Conservation (phyloP, 768 basidiomycete genomes). For the Boletus sp. region DNA sequence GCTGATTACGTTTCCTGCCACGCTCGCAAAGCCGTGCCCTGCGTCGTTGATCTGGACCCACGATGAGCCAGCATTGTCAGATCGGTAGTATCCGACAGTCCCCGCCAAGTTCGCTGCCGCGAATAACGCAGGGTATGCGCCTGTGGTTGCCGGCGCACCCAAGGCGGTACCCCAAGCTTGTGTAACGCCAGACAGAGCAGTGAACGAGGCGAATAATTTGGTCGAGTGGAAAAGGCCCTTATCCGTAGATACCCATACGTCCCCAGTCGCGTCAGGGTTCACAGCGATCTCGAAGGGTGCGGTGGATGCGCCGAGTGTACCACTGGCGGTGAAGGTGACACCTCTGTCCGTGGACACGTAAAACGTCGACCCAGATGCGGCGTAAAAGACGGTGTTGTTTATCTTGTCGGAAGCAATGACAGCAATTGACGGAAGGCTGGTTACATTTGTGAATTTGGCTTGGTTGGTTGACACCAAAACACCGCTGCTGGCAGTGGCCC, state of each 20-base stretch:
- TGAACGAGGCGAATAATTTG: background rate
- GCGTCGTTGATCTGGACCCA: conserved; percentile 63
- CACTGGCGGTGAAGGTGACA: conserved; percentile 36
- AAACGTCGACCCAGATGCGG: conserved; percentile 52
- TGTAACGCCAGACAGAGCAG: background rate
- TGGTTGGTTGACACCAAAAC: conserved; percentile 11
- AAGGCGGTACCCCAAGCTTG: conserved; percentile 8
- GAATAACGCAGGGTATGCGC: conserved; percentile 5
- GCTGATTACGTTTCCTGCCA: conserved; percentile 43
- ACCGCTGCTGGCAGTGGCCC: conserved; percentile 2
- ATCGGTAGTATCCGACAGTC: conserved; percentile 39
- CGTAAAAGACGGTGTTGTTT: conserved; percentile 58
- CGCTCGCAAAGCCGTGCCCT: conserved; percentile 55
- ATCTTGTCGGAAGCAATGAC: conserved; percentile 64
- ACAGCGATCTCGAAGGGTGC: conserved; percentile 11
- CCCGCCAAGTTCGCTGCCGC: background rate
- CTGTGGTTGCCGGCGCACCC: background rate
- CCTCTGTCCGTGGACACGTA: conserved; percentile 61
- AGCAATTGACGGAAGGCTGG: conserved; percentile 50
- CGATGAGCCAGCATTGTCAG: conserved; percentile 52
- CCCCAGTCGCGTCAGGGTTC: conserved; percentile 2
- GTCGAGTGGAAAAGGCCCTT: conserved; percentile 7
- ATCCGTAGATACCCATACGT: conserved; percentile 12
- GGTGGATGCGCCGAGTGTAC: conserved; percentile 3
- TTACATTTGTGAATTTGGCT: conserved; percentile 3